Conservation (phyloP, 129 eudicot species). For the Artemisia annua region DNA sequence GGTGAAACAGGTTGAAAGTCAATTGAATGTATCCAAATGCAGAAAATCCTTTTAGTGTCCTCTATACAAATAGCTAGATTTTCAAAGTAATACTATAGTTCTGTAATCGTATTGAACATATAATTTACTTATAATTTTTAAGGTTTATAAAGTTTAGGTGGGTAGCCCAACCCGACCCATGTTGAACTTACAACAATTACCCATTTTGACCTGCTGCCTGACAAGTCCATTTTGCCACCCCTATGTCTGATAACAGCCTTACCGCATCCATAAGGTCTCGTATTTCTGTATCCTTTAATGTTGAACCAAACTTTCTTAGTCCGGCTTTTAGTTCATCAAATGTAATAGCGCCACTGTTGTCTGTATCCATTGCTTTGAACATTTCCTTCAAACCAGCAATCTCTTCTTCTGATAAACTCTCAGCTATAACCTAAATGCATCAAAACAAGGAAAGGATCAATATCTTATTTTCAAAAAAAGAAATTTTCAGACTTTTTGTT, state of each 20-base stretch:
- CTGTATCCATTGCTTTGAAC: conserved; percentile 92
- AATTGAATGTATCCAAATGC: no score
- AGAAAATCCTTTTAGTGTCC: no score
- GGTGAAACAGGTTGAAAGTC: no score
- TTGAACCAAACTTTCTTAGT: conserved; percentile 81
- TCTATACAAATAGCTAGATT: no score
- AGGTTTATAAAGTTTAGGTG: no score
- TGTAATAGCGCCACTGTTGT: conserved; percentile 88
- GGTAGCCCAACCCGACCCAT: no score
- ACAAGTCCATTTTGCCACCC: no score
- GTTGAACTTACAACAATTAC: no score
- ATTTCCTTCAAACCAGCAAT: conserved; percentile 88
- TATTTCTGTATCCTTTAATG: conserved; percentile 84
- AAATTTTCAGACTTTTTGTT: neutral
- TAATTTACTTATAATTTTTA: no score
- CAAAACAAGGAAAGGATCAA: conserved; percentile 12
- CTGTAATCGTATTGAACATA: no score
- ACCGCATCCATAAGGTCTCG: conserved; percentile 98
- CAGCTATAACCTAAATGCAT: conserved; percentile 74
- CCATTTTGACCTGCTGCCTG: no score
- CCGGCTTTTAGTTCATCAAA: conserved; percentile 94
- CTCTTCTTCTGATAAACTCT: conserved; percentile 95
- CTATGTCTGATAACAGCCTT: conserved; percentile 17
- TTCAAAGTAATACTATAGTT: no score
- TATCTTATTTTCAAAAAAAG: neutral